Evolutionary conservation across 2,329 filamentous ascomycete genomes (phyloP).

Genomic region (Didymella sp.): DNA sequence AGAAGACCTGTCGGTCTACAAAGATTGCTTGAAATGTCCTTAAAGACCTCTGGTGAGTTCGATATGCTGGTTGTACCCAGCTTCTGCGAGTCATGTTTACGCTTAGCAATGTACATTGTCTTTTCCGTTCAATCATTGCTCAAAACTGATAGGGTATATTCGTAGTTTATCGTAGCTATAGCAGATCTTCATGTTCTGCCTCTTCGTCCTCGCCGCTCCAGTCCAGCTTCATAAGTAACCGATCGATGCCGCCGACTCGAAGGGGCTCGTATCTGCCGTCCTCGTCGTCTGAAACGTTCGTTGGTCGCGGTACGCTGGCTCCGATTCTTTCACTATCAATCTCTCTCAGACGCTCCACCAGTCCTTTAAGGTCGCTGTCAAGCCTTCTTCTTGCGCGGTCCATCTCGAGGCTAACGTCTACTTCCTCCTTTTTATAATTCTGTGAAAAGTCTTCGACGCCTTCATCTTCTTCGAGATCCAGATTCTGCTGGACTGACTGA

Average conservation of each 20-base stretch:
- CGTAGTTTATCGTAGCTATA: slow-evolving; percentile 1
- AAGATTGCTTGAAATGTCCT: too few species aligned
- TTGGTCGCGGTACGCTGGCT: slow-evolving; percentile 26
- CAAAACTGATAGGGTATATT: slow-evolving; percentile 1
- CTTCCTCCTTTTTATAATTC: slow-evolving; percentile 71
- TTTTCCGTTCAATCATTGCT: neutral
- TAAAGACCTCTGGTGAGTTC: too few species aligned
- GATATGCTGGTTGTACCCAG: too few species aligned
- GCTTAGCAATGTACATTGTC: neutral
- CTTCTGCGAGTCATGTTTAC: too few species aligned
- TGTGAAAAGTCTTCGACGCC: slow-evolving; percentile 69
- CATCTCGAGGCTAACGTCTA: slow-evolving; percentile 69
- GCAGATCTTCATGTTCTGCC: slow-evolving; percentile 29
- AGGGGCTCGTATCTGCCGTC: slow-evolving; percentile 70
- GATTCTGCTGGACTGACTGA: slow-evolving; percentile 75
- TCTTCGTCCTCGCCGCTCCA: slow-evolving; percentile 53
- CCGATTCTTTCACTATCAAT: slow-evolving; percentile 64
- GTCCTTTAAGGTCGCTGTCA: slow-evolving; percentile 69
- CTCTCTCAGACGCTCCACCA: slow-evolving; percentile 63
- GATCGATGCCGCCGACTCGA: slow-evolving; percentile 79
- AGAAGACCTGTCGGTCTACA: too few species aligned
- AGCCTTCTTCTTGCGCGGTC: slow-evolving; percentile 68
- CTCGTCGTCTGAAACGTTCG: slow-evolving; percentile 22
- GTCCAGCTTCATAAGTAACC: slow-evolving; percentile 90
- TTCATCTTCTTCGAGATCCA: slow-evolving; percentile 82